Evolutionary conservation across 257 asterid genomes (phyloP), one percentile per base, ranked within the genome.

Genomic region (Prunella vulgaris): DNA sequence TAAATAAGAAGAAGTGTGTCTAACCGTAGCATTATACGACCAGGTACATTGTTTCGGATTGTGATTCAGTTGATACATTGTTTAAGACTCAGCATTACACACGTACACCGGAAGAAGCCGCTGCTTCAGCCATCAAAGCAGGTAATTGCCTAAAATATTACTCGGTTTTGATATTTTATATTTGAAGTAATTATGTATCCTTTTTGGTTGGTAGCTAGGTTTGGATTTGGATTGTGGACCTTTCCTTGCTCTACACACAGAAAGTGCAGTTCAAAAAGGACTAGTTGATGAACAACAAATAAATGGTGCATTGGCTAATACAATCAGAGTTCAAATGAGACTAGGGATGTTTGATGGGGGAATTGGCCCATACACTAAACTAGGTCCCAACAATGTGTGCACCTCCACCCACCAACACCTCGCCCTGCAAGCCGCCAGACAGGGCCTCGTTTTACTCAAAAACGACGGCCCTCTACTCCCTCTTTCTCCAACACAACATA

Each of bases 291-390:
- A 85, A 32, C 12, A 44, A 18, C 86, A 84, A 2, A 69, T 88
- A 4, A 68, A 82, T 22, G 60, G 60, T 5, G 93, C 95, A 1
- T 51, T 90, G 32, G 68, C 61, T 10, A 86, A 90, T 64, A 85
- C 90, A 1, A 3, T 88, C n/a, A 60, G 82, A 0, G 94, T 88
- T 37, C 95, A 86, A 46, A 90, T 90, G 90, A 82, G 97, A 71
- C 81, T 90, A 0, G 97, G 97, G 7, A 85, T 90, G 95, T 90
- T 88, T 22, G 97, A 90, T n/a, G 90, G 87, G 0, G 80, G 86
- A 24, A 80, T 84, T 49, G 37, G 83, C 4, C 79, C 74, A 0
- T 81, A 81, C 30, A 87, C 84, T 2, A 76, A 69, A 13, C 83
- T 88, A 4, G 97, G 96, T 37, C 85, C 90, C 0, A 64, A 57